A percentile compares a stretch with the other conserved stretches of the same genome.
phyloP scores from a whole-genome alignment of 768 basidiomycete species.

The Inosperma sp. region DNA sequence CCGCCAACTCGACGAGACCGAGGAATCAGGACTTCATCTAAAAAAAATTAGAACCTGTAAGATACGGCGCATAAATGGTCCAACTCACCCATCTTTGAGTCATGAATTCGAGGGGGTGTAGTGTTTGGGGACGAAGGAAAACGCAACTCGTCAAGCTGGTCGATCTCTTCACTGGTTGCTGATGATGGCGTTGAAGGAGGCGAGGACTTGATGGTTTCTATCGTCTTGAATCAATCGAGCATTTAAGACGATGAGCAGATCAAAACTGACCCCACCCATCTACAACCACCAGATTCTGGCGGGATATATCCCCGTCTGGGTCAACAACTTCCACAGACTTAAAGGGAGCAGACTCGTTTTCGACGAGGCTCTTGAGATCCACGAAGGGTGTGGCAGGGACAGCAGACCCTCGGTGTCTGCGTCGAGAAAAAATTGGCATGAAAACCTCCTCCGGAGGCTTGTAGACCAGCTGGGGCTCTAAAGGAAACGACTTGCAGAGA shows the following conservation, averaged over 20 bases:
- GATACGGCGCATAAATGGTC: background rate
- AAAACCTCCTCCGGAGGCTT: conserved; percentile 19
- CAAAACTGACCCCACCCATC: conserved; percentile 59
- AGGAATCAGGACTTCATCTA: conserved; percentile 54
- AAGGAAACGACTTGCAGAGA: conserved; percentile 9
- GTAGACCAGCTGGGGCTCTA: background rate
- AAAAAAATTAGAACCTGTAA: background rate
- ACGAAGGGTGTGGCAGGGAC: background rate
- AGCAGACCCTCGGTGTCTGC: conserved; percentile 16
- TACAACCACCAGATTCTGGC: conserved; percentile 52
- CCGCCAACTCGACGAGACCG: conserved; percentile 47
- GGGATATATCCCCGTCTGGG: conserved; percentile 41
- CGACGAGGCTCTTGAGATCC: conserved; percentile 10
- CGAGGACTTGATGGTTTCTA: conserved; percentile 38
- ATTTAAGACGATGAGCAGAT: background rate
- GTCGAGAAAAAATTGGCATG: conserved; percentile 42
- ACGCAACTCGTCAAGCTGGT: conserved; percentile 48
- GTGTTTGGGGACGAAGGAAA: conserved; percentile 46
- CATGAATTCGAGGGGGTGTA: conserved; percentile 35
- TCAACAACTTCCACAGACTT: conserved; percentile 24
- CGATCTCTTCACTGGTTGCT: conserved; percentile 30
- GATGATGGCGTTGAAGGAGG: conserved; percentile 39
- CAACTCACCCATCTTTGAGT: conserved; percentile 46
- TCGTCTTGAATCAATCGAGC: background rate
- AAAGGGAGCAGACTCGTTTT: conserved; percentile 7